Conservation (phyloP, 352 stramenopile genomes). For the Phytophthora sp. region DNA sequence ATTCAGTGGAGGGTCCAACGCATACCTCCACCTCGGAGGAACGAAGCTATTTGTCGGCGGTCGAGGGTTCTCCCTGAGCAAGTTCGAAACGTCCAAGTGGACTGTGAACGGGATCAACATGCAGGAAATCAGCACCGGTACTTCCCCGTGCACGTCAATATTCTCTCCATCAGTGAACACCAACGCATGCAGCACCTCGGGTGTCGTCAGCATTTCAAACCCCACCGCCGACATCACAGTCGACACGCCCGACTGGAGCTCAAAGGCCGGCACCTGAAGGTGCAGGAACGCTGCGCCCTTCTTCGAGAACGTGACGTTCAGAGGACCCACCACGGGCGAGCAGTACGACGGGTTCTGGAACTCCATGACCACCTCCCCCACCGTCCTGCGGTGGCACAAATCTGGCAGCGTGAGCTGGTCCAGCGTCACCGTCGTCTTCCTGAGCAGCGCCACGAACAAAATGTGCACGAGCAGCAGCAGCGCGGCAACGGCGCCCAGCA, state of each 20-base stretch:
- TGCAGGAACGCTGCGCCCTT: conserved; percentile 57
- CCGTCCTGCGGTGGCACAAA: conserved; percentile 61
- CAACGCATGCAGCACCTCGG: conserved; percentile 53
- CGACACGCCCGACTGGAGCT: conserved; percentile 53
- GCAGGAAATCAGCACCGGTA: conserved; percentile 69
- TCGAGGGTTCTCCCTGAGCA: conserved; percentile 31
- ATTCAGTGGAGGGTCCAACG: conserved; percentile 25
- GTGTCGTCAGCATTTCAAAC: conserved; percentile 54
- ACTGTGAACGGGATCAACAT: conserved; percentile 79
- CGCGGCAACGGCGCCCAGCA: conserved; percentile 30
- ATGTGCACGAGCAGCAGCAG: conserved; percentile 62
- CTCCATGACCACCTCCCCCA: conserved; percentile 57
- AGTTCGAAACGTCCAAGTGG: conserved; percentile 55
- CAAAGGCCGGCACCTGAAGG: conserved; percentile 56
- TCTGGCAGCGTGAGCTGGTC: conserved; percentile 71
- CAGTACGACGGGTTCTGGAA: conserved; percentile 86
- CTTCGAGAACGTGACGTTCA: conserved; percentile 62
- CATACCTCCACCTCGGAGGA: conserved; percentile 19
- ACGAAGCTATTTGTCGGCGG: neutral
- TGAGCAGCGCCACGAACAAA: conserved; percentile 65
- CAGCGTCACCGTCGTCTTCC: conserved; percentile 64
- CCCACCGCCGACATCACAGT: conserved; percentile 53
- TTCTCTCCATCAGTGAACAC: conserved; percentile 48
- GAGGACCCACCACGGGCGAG: conserved; percentile 58
- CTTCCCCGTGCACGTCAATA: conserved; percentile 51